phyloP scores from a whole-genome alignment of 129 eudicot species.

The Artemisia tridentata region DNA sequence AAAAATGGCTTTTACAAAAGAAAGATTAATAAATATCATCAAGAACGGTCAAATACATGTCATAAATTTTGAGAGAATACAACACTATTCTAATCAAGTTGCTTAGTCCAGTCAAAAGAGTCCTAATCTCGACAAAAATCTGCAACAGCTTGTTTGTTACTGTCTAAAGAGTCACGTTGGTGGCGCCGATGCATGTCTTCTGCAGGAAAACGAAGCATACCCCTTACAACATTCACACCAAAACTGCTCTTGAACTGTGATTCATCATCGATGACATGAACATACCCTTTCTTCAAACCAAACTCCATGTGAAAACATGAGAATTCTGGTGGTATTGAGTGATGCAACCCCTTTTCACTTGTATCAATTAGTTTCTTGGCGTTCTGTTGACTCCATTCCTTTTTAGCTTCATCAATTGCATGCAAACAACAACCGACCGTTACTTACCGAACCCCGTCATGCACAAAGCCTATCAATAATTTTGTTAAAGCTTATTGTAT shows the following conservation, averaged over 20 bases:
- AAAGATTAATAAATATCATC: no score
- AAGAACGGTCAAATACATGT: neutral
- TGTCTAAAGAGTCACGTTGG: slow-evolving; percentile 57
- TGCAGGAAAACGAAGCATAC: slow-evolving; percentile 68
- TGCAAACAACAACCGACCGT: slow-evolving; percentile 27
- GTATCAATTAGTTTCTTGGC: slow-evolving; percentile 92
- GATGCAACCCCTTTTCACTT: slow-evolving; percentile 74
- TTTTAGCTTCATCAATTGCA: slow-evolving; percentile 98
- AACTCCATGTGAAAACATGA: slow-evolving; percentile 92
- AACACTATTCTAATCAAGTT: slow-evolving; percentile 44
- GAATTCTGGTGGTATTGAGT: slow-evolving; percentile 77
- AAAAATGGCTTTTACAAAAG: no score
- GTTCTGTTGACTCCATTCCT: slow-evolving; percentile 94
- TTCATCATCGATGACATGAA: slow-evolving; percentile 90
- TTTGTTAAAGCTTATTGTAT: neutral
- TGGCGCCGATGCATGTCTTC: slow-evolving; percentile 86
- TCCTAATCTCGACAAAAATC: slow-evolving; percentile 64
- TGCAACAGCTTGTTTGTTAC: slow-evolving; percentile 63
- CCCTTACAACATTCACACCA: slow-evolving; percentile 79
- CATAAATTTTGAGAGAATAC: neutral
- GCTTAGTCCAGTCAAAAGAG: slow-evolving; percentile 96
- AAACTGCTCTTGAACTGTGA: slow-evolving; percentile 63
- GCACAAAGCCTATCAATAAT: neutral
- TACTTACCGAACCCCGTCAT: neutral
- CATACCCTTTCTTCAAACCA: slow-evolving; percentile 80